Base-by-base conservation (phyloP, 2,329 filamentous ascomycete genomes). In the Cladosporium oxysporum region DNA sequence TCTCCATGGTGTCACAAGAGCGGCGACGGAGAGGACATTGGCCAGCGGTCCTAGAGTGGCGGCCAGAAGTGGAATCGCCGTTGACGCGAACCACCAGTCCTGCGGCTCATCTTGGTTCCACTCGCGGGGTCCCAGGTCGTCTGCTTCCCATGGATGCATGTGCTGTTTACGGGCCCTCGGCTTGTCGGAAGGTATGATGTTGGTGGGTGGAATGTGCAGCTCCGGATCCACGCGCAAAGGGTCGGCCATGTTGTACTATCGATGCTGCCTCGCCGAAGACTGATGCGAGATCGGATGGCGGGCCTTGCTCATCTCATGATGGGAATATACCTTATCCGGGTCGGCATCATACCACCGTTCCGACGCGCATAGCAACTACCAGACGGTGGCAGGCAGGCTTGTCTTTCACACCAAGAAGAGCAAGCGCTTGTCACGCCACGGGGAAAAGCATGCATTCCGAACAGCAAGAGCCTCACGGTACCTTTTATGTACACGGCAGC, bases 11-110 rank as follows among this genome's bases (percentile, higher is more conserved):
- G 88, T 88, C 1, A 92, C 91, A n/a, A 97, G 83, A 8, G 93
- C 91, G 68, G 91, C 92, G 66, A 97, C 92, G 66, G 90, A 94
- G 78, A 95, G 90, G 33, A 95, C 88, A 66, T 93, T 96, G 2
- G 93, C 93, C 11, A 96, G 86, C 0, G 93, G 93, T 0, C 92
- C 92, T 2, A 95, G 85, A 0, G 93, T 92, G 37, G 92, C 93
- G 2, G 93, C 92, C 12, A 95, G 84, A 75, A 97, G 87, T 35
- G 76, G 76, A 16, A 77, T 76, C 21, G 75, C 76, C 4, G 74
- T 77, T 21, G 72, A 73, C 5, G 76, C 76, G 60, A 77, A 77
- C 76, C 76, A 77, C 76, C 76, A 77, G 63, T 74, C 70, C 41
- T 74, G 71, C 58, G 75, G 71, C 29, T 74, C 71, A 26, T 75